Evolutionary conservation across 2,329 filamentous ascomycete genomes (phyloP).

Genomic region (Clonostachys byssicola): DNA sequence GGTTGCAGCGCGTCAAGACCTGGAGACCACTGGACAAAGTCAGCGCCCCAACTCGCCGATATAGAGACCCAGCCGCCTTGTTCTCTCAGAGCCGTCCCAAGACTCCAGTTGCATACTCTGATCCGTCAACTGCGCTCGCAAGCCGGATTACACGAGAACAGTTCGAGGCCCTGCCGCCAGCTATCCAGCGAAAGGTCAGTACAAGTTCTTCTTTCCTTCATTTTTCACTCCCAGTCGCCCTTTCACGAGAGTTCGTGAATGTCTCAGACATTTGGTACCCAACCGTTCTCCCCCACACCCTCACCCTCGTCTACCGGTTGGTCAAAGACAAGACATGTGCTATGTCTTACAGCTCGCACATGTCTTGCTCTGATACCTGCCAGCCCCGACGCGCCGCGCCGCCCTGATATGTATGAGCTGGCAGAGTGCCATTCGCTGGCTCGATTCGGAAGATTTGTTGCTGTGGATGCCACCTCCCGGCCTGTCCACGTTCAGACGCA

Average conservation of each 20-base stretch:
- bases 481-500: too few species aligned
- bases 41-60: too few species aligned
- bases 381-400: too few species aligned
- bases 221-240: constrained; percentile 5
- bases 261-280: not conserved
- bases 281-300: constrained; percentile 1
- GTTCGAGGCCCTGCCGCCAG: constrained; percentile 49
- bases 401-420: not conserved
- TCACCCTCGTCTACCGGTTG: not conserved
- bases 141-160: constrained; percentile 25
- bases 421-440: not conserved
- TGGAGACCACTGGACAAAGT: too few species aligned
- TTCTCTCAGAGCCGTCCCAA: too few species aligned
- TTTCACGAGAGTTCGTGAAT: constrained; percentile 2
- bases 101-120: too few species aligned
- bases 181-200: constrained; percentile 54
- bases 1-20: too few species aligned
- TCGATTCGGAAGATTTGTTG: not conserved
- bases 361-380: too few species aligned
- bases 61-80: too few species aligned
- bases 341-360: too few species aligned
- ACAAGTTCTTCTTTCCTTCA: constrained; percentile 6
- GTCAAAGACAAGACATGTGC: not conserved
- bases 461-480: not conserved
- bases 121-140: too few species aligned